Conservation (phyloP, 2,329 filamentous ascomycete genomes). For the Aspergillus sp. region DNA sequence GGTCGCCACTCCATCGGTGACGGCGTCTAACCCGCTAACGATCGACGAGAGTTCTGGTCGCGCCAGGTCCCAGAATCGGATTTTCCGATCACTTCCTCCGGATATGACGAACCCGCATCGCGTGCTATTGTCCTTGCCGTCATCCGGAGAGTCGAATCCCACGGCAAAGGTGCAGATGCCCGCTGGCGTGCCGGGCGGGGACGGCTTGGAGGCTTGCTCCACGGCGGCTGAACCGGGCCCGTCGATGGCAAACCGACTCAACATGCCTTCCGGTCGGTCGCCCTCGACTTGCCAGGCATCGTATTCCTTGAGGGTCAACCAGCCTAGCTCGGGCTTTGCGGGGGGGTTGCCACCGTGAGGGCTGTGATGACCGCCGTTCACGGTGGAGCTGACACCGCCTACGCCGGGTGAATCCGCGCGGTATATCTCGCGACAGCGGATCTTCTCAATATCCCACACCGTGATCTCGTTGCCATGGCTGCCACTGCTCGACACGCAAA, state of each 20-base stretch:
- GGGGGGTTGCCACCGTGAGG: constrained; percentile 42
- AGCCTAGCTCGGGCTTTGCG: constrained; percentile 11
- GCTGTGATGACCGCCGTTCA: constrained; percentile 48
- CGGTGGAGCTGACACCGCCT: constrained; percentile 12
- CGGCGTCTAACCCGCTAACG: constrained; percentile 72
- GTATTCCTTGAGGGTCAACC: constrained; percentile 58
- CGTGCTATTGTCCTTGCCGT: constrained; percentile 54
- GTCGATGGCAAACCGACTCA: constrained; percentile 72
- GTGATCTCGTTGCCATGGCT: constrained; percentile 80
- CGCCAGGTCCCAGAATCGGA: constrained; percentile 90
- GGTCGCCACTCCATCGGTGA: constrained; percentile 53
- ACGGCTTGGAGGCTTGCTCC: constrained; percentile 46
- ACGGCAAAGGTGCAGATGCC: constrained; percentile 75
- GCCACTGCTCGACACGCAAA: constrained; percentile 86
- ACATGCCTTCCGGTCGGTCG: constrained; percentile 81
- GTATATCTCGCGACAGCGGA: constrained; percentile 84
- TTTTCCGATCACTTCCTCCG: constrained; percentile 82
- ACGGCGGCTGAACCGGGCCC: constrained; percentile 51
- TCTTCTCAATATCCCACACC: constrained; percentile 93
- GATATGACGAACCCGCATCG: constrained; percentile 83
- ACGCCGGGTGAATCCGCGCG: constrained; percentile 51
- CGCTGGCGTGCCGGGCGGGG: constrained; percentile 15
- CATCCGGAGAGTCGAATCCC: constrained; percentile 68
- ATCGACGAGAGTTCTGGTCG: constrained; percentile 75
- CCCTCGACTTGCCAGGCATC: constrained; percentile 88